These are phyloP conservation scores for Turnera subulata DNA, from an alignment of 345 rosid species.

Conservation along the genomic window DNA sequence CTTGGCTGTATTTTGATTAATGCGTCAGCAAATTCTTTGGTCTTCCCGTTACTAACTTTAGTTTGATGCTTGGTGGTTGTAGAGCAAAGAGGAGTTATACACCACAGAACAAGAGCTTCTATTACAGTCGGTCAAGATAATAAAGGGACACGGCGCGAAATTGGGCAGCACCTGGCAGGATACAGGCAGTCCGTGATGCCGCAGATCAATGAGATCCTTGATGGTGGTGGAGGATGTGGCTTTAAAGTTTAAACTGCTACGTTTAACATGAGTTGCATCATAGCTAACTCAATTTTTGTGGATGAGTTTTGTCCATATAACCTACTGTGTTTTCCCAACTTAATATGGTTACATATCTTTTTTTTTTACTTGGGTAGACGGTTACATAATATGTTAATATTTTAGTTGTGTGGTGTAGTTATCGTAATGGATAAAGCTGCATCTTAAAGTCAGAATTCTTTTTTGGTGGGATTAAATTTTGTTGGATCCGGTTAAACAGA, in stretches of 20 bases:
- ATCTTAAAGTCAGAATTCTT: too few species aligned
- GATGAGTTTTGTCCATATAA: too few species aligned
- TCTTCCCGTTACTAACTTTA: background rate
- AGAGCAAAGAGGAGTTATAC: constrained; percentile 73
- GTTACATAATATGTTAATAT: too few species aligned
- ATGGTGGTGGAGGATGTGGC: background rate
- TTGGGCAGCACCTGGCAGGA: constrained; percentile 48
- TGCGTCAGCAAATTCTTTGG: background rate
- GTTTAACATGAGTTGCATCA: too few species aligned
- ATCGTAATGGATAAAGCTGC: too few species aligned
- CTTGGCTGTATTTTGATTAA: background rate
- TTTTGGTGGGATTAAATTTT: too few species aligned
- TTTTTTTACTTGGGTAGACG: too few species aligned
- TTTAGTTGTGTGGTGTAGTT: too few species aligned
- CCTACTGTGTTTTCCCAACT: too few species aligned
- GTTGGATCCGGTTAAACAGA: too few species aligned
- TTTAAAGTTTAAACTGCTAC: background rate
- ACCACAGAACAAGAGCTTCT: constrained; percentile 67
- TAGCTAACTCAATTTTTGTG: too few species aligned
- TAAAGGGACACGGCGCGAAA: constrained; percentile 65
- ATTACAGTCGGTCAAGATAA: constrained; percentile 56
- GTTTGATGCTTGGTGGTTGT: constrained; percentile 6
- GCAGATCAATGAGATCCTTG: constrained; percentile 2
- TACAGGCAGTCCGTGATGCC: constrained; percentile 8
- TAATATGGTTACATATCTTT: too few species aligned